phyloP scores from a whole-genome alignment of 805 yeast species.

The Suhomyces emberorum region DNA sequence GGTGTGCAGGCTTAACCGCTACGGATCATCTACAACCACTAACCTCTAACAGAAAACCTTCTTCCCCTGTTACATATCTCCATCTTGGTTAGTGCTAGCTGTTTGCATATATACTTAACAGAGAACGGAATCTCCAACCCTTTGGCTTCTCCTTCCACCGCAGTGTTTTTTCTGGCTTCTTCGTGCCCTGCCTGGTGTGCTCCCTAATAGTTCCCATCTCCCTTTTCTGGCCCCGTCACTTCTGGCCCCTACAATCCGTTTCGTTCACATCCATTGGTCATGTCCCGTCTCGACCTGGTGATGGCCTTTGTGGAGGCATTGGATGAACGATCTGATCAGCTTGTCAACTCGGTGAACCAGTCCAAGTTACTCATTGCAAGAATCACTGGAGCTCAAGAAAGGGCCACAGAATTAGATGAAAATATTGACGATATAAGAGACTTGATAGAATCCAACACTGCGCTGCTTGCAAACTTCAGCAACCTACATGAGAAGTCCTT shows the following conservation, averaged over 20 bases:
- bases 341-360: conserved; percentile 21
- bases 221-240: neutral
- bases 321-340: conserved; percentile 23
- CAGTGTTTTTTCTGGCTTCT: no score
- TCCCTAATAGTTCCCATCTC: neutral
- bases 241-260: neutral
- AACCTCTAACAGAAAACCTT: no score
- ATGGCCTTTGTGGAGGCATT: conserved; percentile 31
- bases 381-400: conserved; percentile 17
- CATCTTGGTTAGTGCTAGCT: no score
- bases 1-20: neutral
- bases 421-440: conserved; percentile 26
- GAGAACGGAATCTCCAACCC: no score
- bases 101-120: no score
- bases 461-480: conserved; percentile 23
- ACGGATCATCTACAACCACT: no score
- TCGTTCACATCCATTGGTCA: neutral
- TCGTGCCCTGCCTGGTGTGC: no score
- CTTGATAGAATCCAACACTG: conserved; percentile 20
- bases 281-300: conserved; percentile 26
- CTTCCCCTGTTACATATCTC: no score
- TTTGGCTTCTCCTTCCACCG: no score
- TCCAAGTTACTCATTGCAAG: conserved; percentile 21
- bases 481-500: conserved; percentile 30
- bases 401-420: conserved; percentile 24